Base-by-base conservation (phyloP, 2,329 filamentous ascomycete genomes). In the Xylariaceae sp. region DNA sequence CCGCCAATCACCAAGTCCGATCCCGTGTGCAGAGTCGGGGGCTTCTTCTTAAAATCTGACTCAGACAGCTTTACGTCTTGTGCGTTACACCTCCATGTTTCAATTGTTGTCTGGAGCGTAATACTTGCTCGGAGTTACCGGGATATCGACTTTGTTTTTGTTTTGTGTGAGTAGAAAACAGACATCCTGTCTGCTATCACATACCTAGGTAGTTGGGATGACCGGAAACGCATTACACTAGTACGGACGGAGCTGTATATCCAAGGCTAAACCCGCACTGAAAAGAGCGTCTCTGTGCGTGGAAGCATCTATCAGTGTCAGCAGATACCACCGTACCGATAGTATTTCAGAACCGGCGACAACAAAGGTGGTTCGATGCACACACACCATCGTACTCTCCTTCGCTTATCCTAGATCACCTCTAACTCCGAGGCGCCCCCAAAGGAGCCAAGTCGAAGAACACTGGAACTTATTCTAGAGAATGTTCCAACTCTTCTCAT, bases 11-110 rank as follows among this genome's bases (percentile, higher is more conserved):
- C 35, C 42, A 50, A 30, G 8, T 13, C 44, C n/a, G 42, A 17
- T 35, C 37, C 51, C 23, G 30, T 39, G 17, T 52, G 53, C 35
- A 49, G 49, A n/a, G 51, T 55, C 50, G 9, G 47, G 51, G 18
- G 49, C 11, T 51, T 53, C 45, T 61, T 53, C 45, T 61, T 51
- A 48, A 58, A 55, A 58, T 61, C 59, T 63, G 56, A 63, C 51
- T 63, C 61, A 63, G 61, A 61, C 56, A 59, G 18, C 13, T 35
- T 7, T 35, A n/a, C 42, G 49, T 51, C 49, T 50, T 51, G 49
- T 35, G 42, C 49, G 39, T 44, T 56, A 52, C 56, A 51, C 48
- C 23, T 13, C 49, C 34, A 34, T 51, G 1, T 8, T n/a, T 51
- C 30, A 34, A 35, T 51, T 6, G 50, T 34, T 39, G 13, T 52